Percentiles rank a stretch among this genome's conserved stretches.
phyloP scores from a whole-genome alignment of 345 rosid genomes.

The Tarenaya hassleriana region DNA sequence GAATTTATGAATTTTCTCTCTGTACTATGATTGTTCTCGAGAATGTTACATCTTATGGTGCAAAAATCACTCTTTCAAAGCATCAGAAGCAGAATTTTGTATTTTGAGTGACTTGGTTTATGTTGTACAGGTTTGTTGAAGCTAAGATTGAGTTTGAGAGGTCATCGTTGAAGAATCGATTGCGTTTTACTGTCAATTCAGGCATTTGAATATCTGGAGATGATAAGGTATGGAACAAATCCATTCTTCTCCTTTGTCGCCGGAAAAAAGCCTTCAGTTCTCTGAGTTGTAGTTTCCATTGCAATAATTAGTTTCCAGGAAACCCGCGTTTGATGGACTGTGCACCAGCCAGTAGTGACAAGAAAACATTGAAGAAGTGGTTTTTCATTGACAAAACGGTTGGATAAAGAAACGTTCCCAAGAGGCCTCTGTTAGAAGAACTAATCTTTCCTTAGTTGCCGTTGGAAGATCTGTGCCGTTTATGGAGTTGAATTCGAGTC shows the following conservation, averaged over 20 bases:
- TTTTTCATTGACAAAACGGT: slow-evolving; percentile 86
- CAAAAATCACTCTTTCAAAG: not conserved
- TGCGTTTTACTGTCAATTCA: slow-evolving; percentile 29
- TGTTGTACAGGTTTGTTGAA: slow-evolving; percentile 17
- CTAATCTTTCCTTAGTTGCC: slow-evolving; percentile 12
- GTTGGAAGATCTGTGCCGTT: slow-evolving; percentile 21
- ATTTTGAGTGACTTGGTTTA: not conserved
- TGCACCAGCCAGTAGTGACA: slow-evolving; percentile 55
- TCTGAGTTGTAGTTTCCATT: slow-evolving; percentile 12
- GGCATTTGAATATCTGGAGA: slow-evolving; percentile 40
- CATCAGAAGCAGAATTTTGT: not conserved
- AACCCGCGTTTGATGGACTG: slow-evolving; percentile 59
- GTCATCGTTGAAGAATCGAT: no score
- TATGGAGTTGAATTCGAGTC: slow-evolving; percentile 72
- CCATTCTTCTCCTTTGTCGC: not conserved
- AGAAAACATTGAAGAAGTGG: slow-evolving; percentile 92
- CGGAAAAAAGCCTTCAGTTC: not conserved
- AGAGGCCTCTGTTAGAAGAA: slow-evolving; percentile 14
- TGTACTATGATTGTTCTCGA: not conserved
- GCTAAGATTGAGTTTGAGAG: slow-evolving; percentile 2
- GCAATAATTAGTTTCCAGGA: slow-evolving; percentile 41
- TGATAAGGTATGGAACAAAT: slow-evolving; percentile 45
- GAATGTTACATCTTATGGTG: slow-evolving; percentile 9
- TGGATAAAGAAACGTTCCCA: slow-evolving; percentile 37
- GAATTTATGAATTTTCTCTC: not conserved